Evolutionary conservation across 2,329 filamentous ascomycete species (phyloP), one percentile per base, ranked within the genome.

Genomic region (Neofusicoccum umdonicola): DNA sequence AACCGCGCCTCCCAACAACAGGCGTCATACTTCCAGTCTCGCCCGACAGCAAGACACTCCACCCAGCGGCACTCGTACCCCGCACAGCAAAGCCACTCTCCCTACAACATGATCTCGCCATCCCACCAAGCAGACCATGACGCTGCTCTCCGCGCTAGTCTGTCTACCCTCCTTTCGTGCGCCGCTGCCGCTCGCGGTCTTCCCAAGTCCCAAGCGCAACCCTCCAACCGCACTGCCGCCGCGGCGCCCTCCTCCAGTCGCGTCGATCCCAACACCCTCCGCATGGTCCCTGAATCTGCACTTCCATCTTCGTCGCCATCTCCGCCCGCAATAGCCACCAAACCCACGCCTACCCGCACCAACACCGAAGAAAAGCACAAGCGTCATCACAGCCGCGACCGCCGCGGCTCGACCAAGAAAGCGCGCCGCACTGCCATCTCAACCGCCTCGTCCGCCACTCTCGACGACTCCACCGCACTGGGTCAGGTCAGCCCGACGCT

Each of bases 81-180:
- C 13, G 63, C 68, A 63, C 69, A 78, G 41, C 73, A 74, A 50
- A 81, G 84, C 57, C 86, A 87, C 71, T 80, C 80, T 44, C 84
- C 85, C 9, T 87, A 85, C 73, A 90, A 88, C 75, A 87, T 90
- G 74, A 86, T 92, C 73, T 89, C 90, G 0, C 89, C 91, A 1
- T 86, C 87, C 3, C 87, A 91, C 71, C 91, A 92, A 70, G 89
- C 91, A 54, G 93, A 98, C 71, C 93, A 98, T 71, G 95, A 99
- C 71, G 95, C 93, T 35, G 95, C 93, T 1, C 84, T 99, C 11
- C 89, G 95, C 39, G 93, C 95, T 19, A 97, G 92, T 56, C 84
- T 99, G n/a, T 97, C 93, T 0, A 98, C 95, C 0, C 84, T 99
- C 12, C 86, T 99, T 12, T 97, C 94, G n/a, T 96, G 92, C 72